Evolutionary conservation across 2,329 filamentous ascomycete species (phyloP), one percentile per base, ranked within the genome.

Genomic region (Chrysoporthe cubensis): DNA sequence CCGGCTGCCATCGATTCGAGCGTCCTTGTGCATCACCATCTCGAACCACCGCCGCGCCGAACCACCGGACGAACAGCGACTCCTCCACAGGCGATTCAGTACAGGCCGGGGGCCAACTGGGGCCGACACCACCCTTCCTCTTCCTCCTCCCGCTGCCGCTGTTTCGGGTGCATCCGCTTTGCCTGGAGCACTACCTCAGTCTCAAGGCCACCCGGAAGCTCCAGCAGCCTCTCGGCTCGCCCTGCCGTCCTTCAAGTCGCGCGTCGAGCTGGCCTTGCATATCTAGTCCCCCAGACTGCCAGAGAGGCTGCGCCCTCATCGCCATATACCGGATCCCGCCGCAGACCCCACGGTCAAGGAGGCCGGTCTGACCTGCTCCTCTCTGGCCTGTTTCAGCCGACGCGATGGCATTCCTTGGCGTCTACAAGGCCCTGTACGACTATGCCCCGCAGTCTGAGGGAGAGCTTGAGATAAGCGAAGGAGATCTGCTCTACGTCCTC

Each of bases 341-440:
- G 43, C 50, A 48, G 54, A 32, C 40, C 34, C 46, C 21, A 64
- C 67, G 43, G 59, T 56, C 64, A 34, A 66, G 52, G 48, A 64
- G 32, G 3, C 40, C 44, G 57, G 59, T 11, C 54, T 32, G 16
- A 26, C 48, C 46, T 52, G 32, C 46, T 37, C n/a, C 48, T 42
- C 18, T 44, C 26, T 34, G 37, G 67, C 66, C 74, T 50, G 57
- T 37, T 37, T 40, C 54, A 46, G 62, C 46, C 62, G 66, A 54
- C 50, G 75, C 75, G 72, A 97, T 97, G 94, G 93, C 91, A 72
- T 98, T 98, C 83, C 82, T 97, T 75, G 94, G 93, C 74, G 89
- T 98, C 73, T 97, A 93, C 83, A 91, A 89, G 78, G 95, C 94
- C 76, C 77, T 97, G 75, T 98, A 97, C 84, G 94, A 97, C 82